Base-by-base conservation (phyloP, 306 rosid species). In the Carpinus fangiana region DNA sequence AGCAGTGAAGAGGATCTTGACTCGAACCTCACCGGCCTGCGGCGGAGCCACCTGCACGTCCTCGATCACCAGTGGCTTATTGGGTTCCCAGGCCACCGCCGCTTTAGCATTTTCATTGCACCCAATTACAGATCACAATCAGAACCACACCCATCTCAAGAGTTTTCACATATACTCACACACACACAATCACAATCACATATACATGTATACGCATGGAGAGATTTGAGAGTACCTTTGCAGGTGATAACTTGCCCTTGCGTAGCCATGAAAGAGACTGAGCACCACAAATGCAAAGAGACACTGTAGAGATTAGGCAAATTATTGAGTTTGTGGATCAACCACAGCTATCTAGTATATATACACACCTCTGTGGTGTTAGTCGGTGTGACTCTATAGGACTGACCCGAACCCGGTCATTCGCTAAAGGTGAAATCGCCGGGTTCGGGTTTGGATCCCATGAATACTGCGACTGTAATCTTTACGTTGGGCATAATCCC, bases 81-180 rank as follows among this genome's bases (percentile, higher is more conserved):
- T 90, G 87, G 98, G 92, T 91, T 92, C 98, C 97, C 93, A 94
- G 87, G 97, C 97, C 97, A 94, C 97, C 89, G 95, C 97, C 45
- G 95, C 97, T 93, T 78, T 76, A 73, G 18, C 34, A 79, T 53
- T 50, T 59, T 20, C 71, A 47, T 74, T 53, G 23, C 36, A 72
- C 12, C 46, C 45, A 61, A 80, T 59, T 31, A 51, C 17, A 70
- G 56, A 43, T 38, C 47, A 10, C 1, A 31, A 31, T 47, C 8
- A 31, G 38, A 36, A 70, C 9, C 56, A 8, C 9, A 73, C 47
- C 51, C 70, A 74, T 31, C 46, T 74, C 16, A 54, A 54, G 10
- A 65, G 21, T 75, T 74, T 64, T 78, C 68, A 57, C 3, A 20
- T 38, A 11, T 1, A 74, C 8, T 59, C 17, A 2, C 36, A 73